These are phyloP conservation scores for Xerocomus brunneocitrinus DNA, from an alignment of 768 basidiomycete genomes.

Conservation along the genomic window DNA sequence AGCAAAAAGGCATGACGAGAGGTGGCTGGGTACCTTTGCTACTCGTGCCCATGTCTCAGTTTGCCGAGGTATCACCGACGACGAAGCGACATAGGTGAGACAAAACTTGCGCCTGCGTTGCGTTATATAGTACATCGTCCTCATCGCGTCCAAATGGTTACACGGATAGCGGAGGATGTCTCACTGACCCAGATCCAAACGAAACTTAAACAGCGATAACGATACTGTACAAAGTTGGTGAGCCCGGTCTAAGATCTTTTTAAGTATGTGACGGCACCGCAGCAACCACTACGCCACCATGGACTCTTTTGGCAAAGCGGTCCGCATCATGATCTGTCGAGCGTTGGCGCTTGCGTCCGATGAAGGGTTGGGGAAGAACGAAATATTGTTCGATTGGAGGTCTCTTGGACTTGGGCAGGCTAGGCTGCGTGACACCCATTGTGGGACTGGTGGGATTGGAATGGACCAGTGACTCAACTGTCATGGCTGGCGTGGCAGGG, in stretches of 20 bases:
- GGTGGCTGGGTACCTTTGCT: background rate
- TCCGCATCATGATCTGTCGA: constrained; percentile 23
- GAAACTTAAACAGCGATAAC: constrained; percentile 21
- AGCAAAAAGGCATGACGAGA: constrained; percentile 1
- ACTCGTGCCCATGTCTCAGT: constrained; percentile 9
- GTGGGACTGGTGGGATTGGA: constrained; percentile 63
- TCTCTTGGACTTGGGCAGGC: constrained; percentile 23
- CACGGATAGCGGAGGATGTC: background rate
- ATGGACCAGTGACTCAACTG: constrained; percentile 64
- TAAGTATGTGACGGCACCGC: constrained; percentile 15
- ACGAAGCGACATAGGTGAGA: constrained; percentile 2
- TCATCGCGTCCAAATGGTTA: background rate
- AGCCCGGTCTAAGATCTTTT: constrained; percentile 4
- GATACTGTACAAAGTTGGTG: constrained; percentile 24
- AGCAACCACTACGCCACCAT: constrained; percentile 9
- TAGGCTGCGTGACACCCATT: constrained; percentile 21
- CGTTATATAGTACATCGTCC: background rate
- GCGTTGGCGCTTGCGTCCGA: constrained; percentile 26
- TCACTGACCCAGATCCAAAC: constrained; percentile 1
- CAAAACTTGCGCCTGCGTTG: background rate
- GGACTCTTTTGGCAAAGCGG: constrained; percentile 20
- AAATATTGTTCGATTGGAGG: constrained; percentile 40
- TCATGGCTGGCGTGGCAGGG: constrained; percentile 39
- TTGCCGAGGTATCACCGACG: background rate
- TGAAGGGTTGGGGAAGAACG: constrained; percentile 15